Evolutionary conservation across 805 yeast species (phyloP).

Genomic region (Kodamaea sagamina): DNA sequence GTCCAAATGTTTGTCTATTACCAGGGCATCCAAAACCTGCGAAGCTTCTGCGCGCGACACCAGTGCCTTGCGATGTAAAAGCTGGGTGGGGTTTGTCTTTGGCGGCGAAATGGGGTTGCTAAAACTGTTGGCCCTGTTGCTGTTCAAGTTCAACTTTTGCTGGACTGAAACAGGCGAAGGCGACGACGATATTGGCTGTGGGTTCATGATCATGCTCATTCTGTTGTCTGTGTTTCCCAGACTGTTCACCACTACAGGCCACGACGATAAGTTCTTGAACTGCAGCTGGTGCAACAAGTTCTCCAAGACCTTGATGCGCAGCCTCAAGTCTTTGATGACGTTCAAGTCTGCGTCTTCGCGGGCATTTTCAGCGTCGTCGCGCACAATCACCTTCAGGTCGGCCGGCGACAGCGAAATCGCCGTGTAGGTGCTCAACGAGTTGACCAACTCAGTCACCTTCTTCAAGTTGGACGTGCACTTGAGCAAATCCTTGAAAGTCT

Average conservation of each 20-base stretch:
- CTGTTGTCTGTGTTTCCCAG: constrained; percentile 9
- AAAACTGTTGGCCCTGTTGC: background rate
- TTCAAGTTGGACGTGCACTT: constrained; percentile 42
- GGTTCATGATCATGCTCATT: constrained; percentile 14
- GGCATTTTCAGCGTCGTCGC: constrained; percentile 18
- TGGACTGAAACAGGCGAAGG: constrained; percentile 6
- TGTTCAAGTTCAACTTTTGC: constrained; percentile 6
- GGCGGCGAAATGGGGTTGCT: background rate
- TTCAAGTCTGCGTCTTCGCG: constrained; percentile 38
- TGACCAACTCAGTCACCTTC: constrained; percentile 32
- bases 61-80: constrained; percentile 19
- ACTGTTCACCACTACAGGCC: constrained; percentile 36
- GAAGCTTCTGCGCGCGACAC: constrained; percentile 14
- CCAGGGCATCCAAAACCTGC: constrained; percentile 36
- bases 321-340: constrained; percentile 61
- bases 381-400: constrained; percentile 18
- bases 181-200: background rate
- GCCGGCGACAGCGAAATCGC: constrained; percentile 20
- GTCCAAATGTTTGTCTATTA: constrained; percentile 45
- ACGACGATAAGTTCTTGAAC: constrained; percentile 52
- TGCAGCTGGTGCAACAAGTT: constrained; percentile 74
- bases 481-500: constrained; percentile 48
- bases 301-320: constrained; percentile 75
- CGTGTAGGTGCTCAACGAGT: constrained; percentile 32
- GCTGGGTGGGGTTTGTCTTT: constrained; percentile 25